Percentiles rank a stretch among this genome's conserved stretches.
These are phyloP conservation scores for Sclerospora graminicola DNA, from an alignment of 352 stramenopile genomes.

Conservation along the genomic window DNA sequence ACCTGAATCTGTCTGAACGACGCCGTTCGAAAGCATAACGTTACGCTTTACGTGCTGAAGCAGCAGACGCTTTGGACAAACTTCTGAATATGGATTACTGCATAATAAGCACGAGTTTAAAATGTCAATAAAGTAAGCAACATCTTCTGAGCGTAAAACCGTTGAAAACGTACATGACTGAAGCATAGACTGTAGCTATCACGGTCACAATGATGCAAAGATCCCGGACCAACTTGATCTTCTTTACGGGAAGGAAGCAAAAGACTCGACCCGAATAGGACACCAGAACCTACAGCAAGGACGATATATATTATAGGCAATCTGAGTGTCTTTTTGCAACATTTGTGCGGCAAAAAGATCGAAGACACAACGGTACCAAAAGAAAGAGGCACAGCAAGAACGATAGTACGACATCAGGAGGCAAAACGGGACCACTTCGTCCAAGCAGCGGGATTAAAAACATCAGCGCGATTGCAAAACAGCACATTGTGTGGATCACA, in stretches of 20 bases:
- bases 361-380: constrained; percentile 19
- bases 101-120: not conserved
- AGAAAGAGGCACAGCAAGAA: constrained; percentile 39
- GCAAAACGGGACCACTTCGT: constrained; percentile 38
- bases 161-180: constrained; percentile 26
- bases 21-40: constrained; percentile 29
- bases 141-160: too few relatives aligned
- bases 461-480: constrained; percentile 44
- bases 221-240: constrained; percentile 33
- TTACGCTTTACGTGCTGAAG: constrained; percentile 63
- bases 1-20: constrained; percentile 40
- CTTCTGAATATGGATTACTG: constrained; percentile 69
- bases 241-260: constrained; percentile 45
- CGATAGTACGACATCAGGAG: constrained; percentile 44
- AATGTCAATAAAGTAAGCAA: too few relatives aligned
- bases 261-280: constrained; percentile 61
- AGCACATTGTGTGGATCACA: constrained; percentile 48
- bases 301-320: constrained; percentile 4
- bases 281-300: constrained; percentile 23
- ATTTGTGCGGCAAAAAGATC: not conserved
- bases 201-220: constrained; percentile 27
- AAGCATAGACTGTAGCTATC: constrained; percentile 31
- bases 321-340: constrained; percentile 1
- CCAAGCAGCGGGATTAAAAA: constrained; percentile 74
- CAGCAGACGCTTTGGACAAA: constrained; percentile 57